A percentile compares a stretch with the other conserved stretches of the same genome.
Evolutionary conservation across 805 yeast genomes (phyloP).

Genomic region (Maudiozyma turicensis): DNA sequence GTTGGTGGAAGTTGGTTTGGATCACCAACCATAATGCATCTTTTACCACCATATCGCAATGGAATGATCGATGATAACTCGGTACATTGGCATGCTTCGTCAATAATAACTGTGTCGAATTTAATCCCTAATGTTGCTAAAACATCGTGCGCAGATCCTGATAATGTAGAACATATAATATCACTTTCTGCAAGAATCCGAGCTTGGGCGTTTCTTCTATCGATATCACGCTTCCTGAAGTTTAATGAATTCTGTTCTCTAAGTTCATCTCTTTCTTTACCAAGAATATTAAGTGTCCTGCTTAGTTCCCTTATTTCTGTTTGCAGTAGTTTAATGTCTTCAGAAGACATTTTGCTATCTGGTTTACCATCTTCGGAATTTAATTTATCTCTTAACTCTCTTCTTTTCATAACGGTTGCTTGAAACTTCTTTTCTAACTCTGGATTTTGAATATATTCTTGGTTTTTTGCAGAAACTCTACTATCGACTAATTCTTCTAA

Average conservation of each 20-base stretch:
- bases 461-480: conserved; percentile 35
- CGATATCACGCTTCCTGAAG: conserved; percentile 66
- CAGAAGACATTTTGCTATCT: conserved; percentile 37
- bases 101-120: conserved; percentile 86
- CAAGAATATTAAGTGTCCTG: conserved; percentile 54
- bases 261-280: conserved; percentile 65
- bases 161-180: conserved; percentile 81
- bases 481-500: conserved; percentile 78
- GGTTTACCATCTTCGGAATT: conserved; percentile 34
- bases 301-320: conserved; percentile 45
- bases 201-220: conserved; percentile 64
- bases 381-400: conserved; percentile 38
- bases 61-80: conserved; percentile 90
- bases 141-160: conserved; percentile 90
- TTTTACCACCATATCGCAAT: conserved; percentile 76
- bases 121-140: conserved; percentile 62
- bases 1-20: conserved; percentile 98
- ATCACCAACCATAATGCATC: conserved; percentile 96
- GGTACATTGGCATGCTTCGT: conserved; percentile 96
- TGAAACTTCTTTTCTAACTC: conserved; percentile 40
- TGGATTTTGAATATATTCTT: conserved; percentile 30
- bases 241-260: conserved; percentile 65
- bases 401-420: conserved; percentile 49
- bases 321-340: conserved; percentile 41
- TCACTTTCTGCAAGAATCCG: conserved; percentile 65